Evolutionary conservation across 768 basidiomycete species (phyloP).

Genomic region (Pisolithus orientalis): DNA sequence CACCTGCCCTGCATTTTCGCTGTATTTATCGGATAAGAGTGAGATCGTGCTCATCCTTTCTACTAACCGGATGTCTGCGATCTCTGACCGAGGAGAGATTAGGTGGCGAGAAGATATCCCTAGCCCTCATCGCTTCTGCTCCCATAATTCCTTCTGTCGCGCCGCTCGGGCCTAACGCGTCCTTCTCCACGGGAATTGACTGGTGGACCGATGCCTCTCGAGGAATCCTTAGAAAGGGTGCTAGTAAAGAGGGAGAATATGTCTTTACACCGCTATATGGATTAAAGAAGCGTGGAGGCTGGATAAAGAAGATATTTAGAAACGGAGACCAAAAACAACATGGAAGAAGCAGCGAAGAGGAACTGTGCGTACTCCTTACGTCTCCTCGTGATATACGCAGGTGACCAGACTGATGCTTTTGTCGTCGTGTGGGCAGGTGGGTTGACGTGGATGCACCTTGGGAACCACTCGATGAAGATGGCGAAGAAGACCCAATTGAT

Average conservation of each 20-base stretch:
- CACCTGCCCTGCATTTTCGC: conserved; percentile 27
- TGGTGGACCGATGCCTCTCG: conserved; percentile 19
- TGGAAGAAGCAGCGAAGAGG: too few relatives aligned
- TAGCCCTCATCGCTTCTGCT: conserved; percentile 12
- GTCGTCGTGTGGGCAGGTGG: too few relatives aligned
- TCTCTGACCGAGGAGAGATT: background rate
- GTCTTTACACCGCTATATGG: conserved; percentile 21
- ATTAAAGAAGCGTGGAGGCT: too few relatives aligned
- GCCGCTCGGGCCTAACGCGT: conserved; percentile 6
- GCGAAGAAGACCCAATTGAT: too few relatives aligned
- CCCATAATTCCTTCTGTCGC: conserved; percentile 7
- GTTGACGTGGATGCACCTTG: too few relatives aligned
- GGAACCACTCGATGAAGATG: too few relatives aligned
- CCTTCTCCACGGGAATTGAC: conserved; percentile 5
- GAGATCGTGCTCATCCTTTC: background rate
- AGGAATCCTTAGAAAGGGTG: conserved; percentile 18
- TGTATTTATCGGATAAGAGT: conserved; percentile 29
- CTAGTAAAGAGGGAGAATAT: conserved; percentile 15
- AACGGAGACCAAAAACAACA: too few relatives aligned
- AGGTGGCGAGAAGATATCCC: conserved; percentile 21
- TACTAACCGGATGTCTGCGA: background rate
- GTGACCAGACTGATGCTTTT: too few relatives aligned
- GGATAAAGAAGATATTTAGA: too few relatives aligned
- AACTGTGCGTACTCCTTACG: too few relatives aligned
- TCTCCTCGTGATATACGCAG: too few relatives aligned